These are phyloP conservation scores for Suillus alpinus DNA, from an alignment of 768 basidiomycete genomes.

Conservation along the genomic window DNA sequence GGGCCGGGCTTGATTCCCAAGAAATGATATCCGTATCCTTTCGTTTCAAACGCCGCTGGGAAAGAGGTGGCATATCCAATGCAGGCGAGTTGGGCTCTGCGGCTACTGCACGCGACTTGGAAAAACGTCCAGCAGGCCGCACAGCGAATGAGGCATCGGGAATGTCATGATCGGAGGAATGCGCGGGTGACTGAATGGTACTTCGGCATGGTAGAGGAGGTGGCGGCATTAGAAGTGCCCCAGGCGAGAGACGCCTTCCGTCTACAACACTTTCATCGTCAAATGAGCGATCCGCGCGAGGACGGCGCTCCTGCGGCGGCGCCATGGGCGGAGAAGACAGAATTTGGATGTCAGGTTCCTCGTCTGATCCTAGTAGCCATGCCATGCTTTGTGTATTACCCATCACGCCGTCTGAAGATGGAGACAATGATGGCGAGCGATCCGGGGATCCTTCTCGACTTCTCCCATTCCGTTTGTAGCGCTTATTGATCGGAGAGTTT, in stretches of 20 bases:
- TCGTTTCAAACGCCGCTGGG: slow-evolving; percentile 25
- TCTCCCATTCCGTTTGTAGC: neutral
- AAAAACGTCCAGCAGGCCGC: slow-evolving; percentile 33
- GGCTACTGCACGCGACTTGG: slow-evolving; percentile 24
- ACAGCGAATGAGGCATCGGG: slow-evolving; percentile 47
- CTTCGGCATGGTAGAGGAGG: slow-evolving; percentile 31
- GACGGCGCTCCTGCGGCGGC: slow-evolving; percentile 9
- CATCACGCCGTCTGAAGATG: slow-evolving; percentile 5
- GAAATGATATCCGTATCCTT: slow-evolving; percentile 25
- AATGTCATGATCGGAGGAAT: slow-evolving; percentile 20
- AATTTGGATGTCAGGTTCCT: slow-evolving; percentile 51
- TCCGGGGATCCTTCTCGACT: slow-evolving; percentile 13
- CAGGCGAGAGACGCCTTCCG: slow-evolving; percentile 16
- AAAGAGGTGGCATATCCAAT: slow-evolving; percentile 31
- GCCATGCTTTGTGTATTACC: slow-evolving; percentile 44
- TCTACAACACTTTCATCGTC: slow-evolving; percentile 23
- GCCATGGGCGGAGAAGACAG: slow-evolving; percentile 47
- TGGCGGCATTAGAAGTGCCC: slow-evolving; percentile 29
- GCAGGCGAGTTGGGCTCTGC: slow-evolving; percentile 29
- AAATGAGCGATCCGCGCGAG: slow-evolving; percentile 1
- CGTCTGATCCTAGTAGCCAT: slow-evolving; percentile 69
- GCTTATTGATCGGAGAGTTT: neutral
- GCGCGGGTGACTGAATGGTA: slow-evolving; percentile 18
- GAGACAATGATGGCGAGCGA: slow-evolving; percentile 14
- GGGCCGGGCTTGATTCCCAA: slow-evolving; percentile 18